Conservation (phyloP, 495 filamentous ascomycete species). For the Aspergillus steynii region DNA sequence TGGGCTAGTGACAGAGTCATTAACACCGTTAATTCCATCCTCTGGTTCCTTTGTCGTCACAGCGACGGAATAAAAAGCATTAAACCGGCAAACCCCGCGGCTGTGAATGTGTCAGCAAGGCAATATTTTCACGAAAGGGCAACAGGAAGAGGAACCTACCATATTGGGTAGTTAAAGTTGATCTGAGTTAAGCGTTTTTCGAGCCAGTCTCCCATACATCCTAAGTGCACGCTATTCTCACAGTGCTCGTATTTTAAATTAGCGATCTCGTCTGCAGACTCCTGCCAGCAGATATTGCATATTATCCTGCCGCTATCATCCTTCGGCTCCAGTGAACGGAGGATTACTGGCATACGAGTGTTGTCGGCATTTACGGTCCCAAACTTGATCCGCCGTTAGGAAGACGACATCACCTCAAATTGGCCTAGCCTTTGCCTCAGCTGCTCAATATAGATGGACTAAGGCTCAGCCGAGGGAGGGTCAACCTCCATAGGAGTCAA, state of each 20-base stretch:
- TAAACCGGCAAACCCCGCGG: neutral
- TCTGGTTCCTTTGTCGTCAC: neutral
- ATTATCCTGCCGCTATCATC: conserved; percentile 2
- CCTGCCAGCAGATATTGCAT: neutral
- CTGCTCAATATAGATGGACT: conserved; percentile 3
- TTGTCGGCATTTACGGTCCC: conserved; percentile 6
- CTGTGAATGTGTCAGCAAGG: neutral
- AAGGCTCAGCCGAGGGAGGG: conserved; percentile 2
- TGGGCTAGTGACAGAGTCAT: neutral
- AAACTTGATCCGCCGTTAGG: conserved; percentile 3
- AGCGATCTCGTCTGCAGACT: conserved; percentile 5
- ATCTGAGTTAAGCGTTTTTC: conserved; percentile 1
- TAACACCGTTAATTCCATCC: neutral
- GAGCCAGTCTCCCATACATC: conserved; percentile 7
- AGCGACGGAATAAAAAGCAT: neutral
- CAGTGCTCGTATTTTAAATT: conserved; percentile 1
- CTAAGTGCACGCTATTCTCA: conserved; percentile 4
- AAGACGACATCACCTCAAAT: conserved; percentile 2
- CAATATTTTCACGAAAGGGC: neutral
- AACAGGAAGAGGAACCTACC: neutral
- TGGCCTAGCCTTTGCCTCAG: conserved; percentile 4
- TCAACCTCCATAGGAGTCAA: conserved; percentile 3
- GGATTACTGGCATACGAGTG: conserved; percentile 3
- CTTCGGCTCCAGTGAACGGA: conserved; percentile 5
- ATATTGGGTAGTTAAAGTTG: conserved; percentile 7